A percentile compares a stretch with the other conserved stretches of the same genome.
These are phyloP conservation scores for Pichia sp. DNA, from an alignment of 1,139 yeast species.

Conservation along the genomic window DNA sequence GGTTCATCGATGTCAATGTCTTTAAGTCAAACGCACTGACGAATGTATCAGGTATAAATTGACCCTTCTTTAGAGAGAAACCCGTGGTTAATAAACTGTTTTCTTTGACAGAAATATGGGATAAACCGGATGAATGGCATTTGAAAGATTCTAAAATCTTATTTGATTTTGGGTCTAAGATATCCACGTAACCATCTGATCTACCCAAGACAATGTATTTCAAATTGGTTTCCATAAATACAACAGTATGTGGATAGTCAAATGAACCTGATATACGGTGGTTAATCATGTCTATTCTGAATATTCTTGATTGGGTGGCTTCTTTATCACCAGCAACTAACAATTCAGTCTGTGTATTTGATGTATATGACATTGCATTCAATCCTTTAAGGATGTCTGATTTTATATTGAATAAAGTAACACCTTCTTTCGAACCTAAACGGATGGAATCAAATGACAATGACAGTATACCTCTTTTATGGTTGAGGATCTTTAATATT, in stretches of 20 bases:
- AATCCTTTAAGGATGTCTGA: slow-evolving; percentile 28
- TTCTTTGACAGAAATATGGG: slow-evolving; percentile 79
- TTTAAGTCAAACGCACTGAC: slow-evolving; percentile 83
- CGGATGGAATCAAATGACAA: slow-evolving; percentile 52
- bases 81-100: slow-evolving; percentile 84
- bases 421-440: slow-evolving; percentile 58
- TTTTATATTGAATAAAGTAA: slow-evolving; percentile 41
- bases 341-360: slow-evolving; percentile 39
- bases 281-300: slow-evolving; percentile 62
- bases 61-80: slow-evolving; percentile 45
- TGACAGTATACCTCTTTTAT: slow-evolving; percentile 58
- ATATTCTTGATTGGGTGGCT: slow-evolving; percentile 38
- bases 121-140: slow-evolving; percentile 74
- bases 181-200: slow-evolving; percentile 66
- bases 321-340: slow-evolving; percentile 43
- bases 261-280: slow-evolving; percentile 40
- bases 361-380: slow-evolving; percentile 33
- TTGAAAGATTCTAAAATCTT: slow-evolving; percentile 55
- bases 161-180: slow-evolving; percentile 67
- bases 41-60: slow-evolving; percentile 67
- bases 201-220: slow-evolving; percentile 62
- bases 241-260: slow-evolving; percentile 40
- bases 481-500: slow-evolving; percentile 50
- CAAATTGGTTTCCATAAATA: slow-evolving; percentile 38
- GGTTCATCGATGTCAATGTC: slow-evolving; percentile 70